Conservation (phyloP, 2,329 filamentous ascomycete genomes). For the Paracorniculantispora psalliotae region DNA sequence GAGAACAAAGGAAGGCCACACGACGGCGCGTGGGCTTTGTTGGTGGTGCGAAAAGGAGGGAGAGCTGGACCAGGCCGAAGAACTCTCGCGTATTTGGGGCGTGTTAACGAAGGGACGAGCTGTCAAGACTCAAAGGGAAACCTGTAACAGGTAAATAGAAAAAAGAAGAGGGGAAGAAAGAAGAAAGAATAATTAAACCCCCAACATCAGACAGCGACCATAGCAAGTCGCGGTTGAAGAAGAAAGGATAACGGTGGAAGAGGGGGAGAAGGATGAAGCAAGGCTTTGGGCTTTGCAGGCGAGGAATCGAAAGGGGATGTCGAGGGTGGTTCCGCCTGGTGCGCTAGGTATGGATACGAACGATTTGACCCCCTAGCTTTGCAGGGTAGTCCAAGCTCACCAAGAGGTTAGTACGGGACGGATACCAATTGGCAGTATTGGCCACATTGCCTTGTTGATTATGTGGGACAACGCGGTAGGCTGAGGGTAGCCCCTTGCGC, state of each 20-base stretch:
- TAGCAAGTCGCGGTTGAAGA: constrained; percentile 17
- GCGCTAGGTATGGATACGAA: neutral
- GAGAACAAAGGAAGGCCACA: neutral
- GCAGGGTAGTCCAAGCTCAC: constrained; percentile 3
- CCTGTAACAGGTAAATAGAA: constrained; percentile 11
- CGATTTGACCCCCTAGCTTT: constrained; percentile 6
- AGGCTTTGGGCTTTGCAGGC: neutral
- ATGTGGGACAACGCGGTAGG: constrained; percentile 3
- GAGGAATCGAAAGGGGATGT: constrained; percentile 9
- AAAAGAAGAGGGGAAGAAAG: constrained; percentile 21
- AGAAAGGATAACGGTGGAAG: neutral
- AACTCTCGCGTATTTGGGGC: constrained; percentile 19
- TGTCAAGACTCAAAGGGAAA: constrained; percentile 26
- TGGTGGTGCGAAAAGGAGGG: constrained; percentile 6
- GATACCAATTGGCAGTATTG: neutral
- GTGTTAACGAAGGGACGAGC: constrained; percentile 31
- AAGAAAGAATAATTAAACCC: constrained; percentile 15
- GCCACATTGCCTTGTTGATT: constrained; percentile 9
- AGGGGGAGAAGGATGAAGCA: neutral
- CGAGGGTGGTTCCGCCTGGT: neutral
- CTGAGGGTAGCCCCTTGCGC: neutral
- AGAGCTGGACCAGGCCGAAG: constrained; percentile 19
- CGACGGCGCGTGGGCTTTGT: neutral
- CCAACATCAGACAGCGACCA: constrained; percentile 13
- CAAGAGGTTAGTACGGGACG: neutral